Base-by-base conservation (phyloP, 225 moss, liverwort and hornwort genomes). In the Antitrichia curtipendula region DNA sequence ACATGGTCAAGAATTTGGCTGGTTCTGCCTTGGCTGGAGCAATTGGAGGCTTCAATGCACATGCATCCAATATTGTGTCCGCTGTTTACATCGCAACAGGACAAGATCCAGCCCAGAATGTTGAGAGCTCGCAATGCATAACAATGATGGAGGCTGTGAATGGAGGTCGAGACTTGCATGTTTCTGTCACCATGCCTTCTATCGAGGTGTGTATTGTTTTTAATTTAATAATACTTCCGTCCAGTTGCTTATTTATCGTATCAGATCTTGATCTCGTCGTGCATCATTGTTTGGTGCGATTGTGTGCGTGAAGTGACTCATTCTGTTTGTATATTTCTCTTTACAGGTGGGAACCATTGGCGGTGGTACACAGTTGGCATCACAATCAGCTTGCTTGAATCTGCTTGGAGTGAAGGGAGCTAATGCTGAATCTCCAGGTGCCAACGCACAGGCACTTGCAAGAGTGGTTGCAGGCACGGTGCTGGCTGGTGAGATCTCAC, bases 131-230 rank as follows among this genome's bases (percentile, higher is more conserved):
- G 45, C 94, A 95, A 84, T 93, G 94, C 80, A 95, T 95, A 61
- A 95, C 94, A 66, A 93, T 95, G 94, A 95, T 95, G 94, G 94
- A 95, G 86, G 94, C 94, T 88, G 92, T 95, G 17, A 93, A 95
- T 40, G 89, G 89, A 81, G 94, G 94, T 41, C 91, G 87, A 53
- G 94, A 95, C 80, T 90, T 95, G 88, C 94, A 95, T 77, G 93
- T 93, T 41, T 95, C 94, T 89, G 94, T 95, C 45, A 95, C 93
- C 62, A 95, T 95, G 94, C 94, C 94, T 85, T 95, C 94, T 38
- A 95, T 95, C 59, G 94, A 95, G 94, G 94, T 94, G 24, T 75
- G 88, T 71, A 12, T 81, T 61, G 7, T 41, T 40, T 41, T 61
- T 40, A 20, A 7, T 45, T 50, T 16, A 11, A 34, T 32, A 14